Evolutionary conservation across 345 rosid species (phyloP).

Genomic region (Citrus cavaleriei): DNA sequence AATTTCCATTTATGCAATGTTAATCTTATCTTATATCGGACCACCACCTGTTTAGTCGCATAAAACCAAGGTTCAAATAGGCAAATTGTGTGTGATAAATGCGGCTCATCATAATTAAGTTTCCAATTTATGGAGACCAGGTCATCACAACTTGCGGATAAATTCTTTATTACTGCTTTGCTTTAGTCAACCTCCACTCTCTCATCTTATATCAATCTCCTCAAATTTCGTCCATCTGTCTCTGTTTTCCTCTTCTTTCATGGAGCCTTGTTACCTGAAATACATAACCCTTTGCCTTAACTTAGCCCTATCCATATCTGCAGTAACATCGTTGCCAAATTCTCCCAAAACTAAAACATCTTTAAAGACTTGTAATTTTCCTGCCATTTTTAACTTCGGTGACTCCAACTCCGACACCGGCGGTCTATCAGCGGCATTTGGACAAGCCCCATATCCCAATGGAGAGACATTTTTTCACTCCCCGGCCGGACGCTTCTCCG

Average conservation of each 20-base stretch:
- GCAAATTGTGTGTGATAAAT: no score
- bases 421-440: conserved; percentile 59
- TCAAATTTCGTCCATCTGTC: no score
- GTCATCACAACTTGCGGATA: background rate
- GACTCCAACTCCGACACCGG: conserved; percentile 60
- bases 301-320: background rate
- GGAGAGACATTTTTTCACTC: conserved; percentile 53
- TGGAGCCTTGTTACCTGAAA: background rate
- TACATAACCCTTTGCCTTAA: background rate
- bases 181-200: background rate
- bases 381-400: conserved; percentile 48
- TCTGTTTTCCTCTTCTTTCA: background rate
- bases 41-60: background rate
- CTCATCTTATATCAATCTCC: background rate
- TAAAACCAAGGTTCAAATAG: background rate
- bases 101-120: no score
- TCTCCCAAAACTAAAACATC: background rate
- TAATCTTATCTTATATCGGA: no score
- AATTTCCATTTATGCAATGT: background rate
- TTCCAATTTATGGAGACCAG: background rate
- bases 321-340: background rate
- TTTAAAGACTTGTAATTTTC: conserved; percentile 19
- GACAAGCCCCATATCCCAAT: conserved; percentile 53
- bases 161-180: background rate
- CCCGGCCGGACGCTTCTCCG: conserved; percentile 63